Conservation (phyloP, 192 early-diverging fungal species). For the Backusella morwellensis region DNA sequence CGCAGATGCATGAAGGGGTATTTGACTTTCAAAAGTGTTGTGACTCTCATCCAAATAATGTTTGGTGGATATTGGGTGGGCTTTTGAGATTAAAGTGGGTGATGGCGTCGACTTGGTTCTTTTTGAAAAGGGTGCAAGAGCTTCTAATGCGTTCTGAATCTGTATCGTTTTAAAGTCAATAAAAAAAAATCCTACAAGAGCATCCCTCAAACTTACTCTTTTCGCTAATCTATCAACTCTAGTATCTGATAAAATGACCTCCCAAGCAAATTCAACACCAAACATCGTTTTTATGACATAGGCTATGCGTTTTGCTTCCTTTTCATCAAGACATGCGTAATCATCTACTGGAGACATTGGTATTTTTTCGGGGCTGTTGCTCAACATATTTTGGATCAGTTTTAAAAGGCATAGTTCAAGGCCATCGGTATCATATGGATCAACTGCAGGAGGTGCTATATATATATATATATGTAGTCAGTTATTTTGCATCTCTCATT, state of each 20-base stretch:
- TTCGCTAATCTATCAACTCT: constrained; percentile 42
- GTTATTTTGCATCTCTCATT: neutral
- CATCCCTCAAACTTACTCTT: neutral
- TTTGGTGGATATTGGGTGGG: neutral
- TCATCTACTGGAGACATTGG: constrained; percentile 46
- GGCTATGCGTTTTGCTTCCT: constrained; percentile 64
- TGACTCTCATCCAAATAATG: neutral
- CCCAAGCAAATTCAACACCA: constrained; percentile 87
- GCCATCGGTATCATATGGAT: constrained; percentile 29
- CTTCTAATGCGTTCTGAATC: constrained; percentile 20
- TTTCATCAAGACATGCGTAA: constrained; percentile 51
- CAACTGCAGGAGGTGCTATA: constrained; percentile 10
- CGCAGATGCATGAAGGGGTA: neutral
- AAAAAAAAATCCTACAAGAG: no score
- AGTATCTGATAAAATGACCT: constrained; percentile 53
- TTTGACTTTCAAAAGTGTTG: neutral
- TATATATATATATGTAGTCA: neutral
- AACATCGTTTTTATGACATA: constrained; percentile 79
- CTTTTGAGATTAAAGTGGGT: neutral
- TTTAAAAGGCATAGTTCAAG: constrained; percentile 40
- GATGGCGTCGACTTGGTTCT: neutral
- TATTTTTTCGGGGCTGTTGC: constrained; percentile 42
- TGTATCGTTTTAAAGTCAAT: neutral
- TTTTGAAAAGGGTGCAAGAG: constrained; percentile 16
- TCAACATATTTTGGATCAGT: constrained; percentile 46